These are phyloP conservation scores for Helenozyma rhizophorensis DNA, from an alignment of 805 yeast species.

Conservation along the genomic window DNA sequence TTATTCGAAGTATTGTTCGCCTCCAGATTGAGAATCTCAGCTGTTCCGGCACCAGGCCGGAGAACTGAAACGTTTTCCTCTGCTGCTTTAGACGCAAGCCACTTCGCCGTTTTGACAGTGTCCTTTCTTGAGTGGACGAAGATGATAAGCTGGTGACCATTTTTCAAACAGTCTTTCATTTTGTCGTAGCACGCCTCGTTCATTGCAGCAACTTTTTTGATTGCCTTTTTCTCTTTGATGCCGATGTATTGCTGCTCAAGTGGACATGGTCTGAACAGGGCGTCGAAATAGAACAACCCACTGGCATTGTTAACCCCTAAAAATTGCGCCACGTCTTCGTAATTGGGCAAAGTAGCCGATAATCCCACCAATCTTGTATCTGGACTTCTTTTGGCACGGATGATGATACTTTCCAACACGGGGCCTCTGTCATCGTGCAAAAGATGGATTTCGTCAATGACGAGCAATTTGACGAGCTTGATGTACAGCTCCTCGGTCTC, in stretches of 20 bases:
- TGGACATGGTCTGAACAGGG: slow-evolving; percentile 89
- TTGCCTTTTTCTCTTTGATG: slow-evolving; percentile 74
- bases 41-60: slow-evolving; percentile 53
- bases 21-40: slow-evolving; percentile 62
- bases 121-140: slow-evolving; percentile 95
- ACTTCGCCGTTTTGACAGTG: slow-evolving; percentile 77
- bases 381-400: slow-evolving; percentile 51
- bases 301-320: slow-evolving; percentile 53
- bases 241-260: slow-evolving; percentile 85
- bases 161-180: slow-evolving; percentile 54
- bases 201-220: slow-evolving; percentile 76
- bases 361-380: slow-evolving; percentile 71
- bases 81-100: slow-evolving; percentile 57
- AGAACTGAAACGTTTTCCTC: slow-evolving; percentile 33
- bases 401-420: slow-evolving; percentile 81
- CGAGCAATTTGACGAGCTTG: slow-evolving; percentile 60
- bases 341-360: slow-evolving; percentile 92
- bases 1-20: slow-evolving; percentile 50
- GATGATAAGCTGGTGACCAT: slow-evolving; percentile 75
- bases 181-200: slow-evolving; percentile 84
- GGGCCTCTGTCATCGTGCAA: slow-evolving; percentile 96
- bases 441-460: slow-evolving; percentile 90
- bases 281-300: slow-evolving; percentile 77
- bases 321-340: slow-evolving; percentile 78
- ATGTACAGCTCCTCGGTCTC: slow-evolving; percentile 61